Conservation (phyloP, 495 filamentous ascomycete species). For the Hypoxylon crocopeplum region DNA sequence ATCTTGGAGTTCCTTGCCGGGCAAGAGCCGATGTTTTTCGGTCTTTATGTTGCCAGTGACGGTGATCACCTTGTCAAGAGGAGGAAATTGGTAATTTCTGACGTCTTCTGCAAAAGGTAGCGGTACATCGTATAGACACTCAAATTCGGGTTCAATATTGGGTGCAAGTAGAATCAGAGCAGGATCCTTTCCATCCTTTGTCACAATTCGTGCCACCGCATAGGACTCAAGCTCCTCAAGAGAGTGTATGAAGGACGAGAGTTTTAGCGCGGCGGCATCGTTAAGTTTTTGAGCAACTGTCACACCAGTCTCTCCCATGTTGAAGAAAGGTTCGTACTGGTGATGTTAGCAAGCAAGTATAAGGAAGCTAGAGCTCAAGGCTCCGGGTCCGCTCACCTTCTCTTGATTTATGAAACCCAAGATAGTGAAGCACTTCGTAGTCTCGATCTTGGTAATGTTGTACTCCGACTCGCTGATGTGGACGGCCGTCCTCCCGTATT, state of each 20-base stretch:
- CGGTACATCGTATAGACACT: constrained; percentile 89
- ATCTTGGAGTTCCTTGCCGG: constrained; percentile 70
- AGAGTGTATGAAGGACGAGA: constrained; percentile 90
- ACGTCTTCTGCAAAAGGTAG: constrained; percentile 96
- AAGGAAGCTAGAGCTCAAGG: not conserved
- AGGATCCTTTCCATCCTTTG: constrained; percentile 79
- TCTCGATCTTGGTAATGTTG: constrained; percentile 81
- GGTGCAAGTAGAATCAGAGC: constrained; percentile 81
- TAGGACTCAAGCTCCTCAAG: constrained; percentile 86
- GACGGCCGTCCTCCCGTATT: constrained; percentile 91
- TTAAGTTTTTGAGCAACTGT: constrained; percentile 77
- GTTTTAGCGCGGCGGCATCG: constrained; percentile 74
- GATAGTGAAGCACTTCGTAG: constrained; percentile 73
- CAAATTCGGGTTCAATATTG: constrained; percentile 81
- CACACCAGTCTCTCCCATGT: constrained; percentile 77
- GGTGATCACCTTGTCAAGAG: constrained; percentile 85
- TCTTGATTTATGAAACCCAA: constrained; percentile 83
- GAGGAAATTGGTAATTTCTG: constrained; percentile 86
- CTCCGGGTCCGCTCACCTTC: constrained; percentile 60
- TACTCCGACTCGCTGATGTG: constrained; percentile 85
- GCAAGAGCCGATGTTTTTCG: constrained; percentile 83
- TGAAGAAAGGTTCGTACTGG: constrained; percentile 84
- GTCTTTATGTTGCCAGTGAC: constrained; percentile 83
- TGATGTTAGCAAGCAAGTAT: constrained; percentile 18
- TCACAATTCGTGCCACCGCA: constrained; percentile 84